A percentile compares a stretch with the other conserved stretches of the same genome.
phyloP scores from a whole-genome alignment of 2,329 filamentous ascomycete genomes.

The Sphaerostilbella broomeana region DNA sequence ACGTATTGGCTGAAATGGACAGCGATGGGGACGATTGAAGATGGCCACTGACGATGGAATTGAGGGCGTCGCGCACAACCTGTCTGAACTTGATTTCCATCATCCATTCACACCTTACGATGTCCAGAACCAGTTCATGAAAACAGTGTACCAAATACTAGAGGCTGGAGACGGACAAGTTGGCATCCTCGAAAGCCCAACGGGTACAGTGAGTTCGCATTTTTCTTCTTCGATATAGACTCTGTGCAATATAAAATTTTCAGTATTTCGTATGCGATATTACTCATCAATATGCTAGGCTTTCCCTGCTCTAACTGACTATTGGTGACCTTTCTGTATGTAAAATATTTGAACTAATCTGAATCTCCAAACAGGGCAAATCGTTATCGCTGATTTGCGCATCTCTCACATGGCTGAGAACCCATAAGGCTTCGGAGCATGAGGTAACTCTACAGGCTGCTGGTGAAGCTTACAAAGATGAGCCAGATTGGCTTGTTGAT shows the following conservation, averaged over 20 bases:
- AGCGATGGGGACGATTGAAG: constrained; percentile 3
- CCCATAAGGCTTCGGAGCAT: constrained; percentile 60
- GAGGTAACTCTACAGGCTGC: constrained; percentile 44
- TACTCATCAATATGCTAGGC: no score
- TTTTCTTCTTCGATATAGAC: background rate
- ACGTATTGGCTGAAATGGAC: background rate
- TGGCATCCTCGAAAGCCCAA: constrained; percentile 90
- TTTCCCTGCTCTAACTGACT: no score
- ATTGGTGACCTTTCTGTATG: no score
- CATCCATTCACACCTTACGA: constrained; percentile 84
- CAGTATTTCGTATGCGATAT: no score
- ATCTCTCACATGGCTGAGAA: constrained; percentile 83
- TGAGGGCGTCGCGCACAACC: constrained; percentile 15
- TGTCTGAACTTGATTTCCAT: constrained; percentile 57
- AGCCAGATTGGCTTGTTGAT: constrained; percentile 80
- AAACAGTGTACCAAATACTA: constrained; percentile 69
- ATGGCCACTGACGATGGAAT: constrained; percentile 14
- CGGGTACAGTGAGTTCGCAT: constrained; percentile 54
- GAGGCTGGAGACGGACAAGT: constrained; percentile 65
- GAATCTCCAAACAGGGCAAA: constrained; percentile 57
- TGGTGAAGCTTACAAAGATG: constrained; percentile 48
- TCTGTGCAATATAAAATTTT: no score
- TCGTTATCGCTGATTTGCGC: constrained; percentile 87
- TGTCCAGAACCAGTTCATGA: constrained; percentile 86
- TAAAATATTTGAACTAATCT: no score